These are phyloP conservation scores for Debaryomycetaceae sp. DNA, from an alignment of 1,139 yeast species.

Conservation along the genomic window DNA sequence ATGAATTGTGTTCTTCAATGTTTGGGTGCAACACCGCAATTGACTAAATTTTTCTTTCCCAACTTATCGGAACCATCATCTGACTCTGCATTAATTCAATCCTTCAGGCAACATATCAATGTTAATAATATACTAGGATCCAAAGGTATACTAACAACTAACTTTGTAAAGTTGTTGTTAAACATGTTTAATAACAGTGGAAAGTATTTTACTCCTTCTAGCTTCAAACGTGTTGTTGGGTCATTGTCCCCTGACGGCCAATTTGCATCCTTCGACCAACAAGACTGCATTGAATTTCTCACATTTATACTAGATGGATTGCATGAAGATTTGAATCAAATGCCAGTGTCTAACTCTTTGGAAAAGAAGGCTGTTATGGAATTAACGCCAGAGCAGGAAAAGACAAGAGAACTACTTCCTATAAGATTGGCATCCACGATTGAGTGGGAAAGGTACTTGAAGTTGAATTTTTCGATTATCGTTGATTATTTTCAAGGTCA, in stretches of 20 bases:
- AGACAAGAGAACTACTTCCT: constrained; percentile 67
- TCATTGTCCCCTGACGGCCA: constrained; percentile 57
- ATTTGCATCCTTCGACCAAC: constrained; percentile 79
- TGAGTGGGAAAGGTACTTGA: constrained; percentile 91
- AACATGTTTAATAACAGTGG: constrained; percentile 54
- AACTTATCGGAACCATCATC: constrained; percentile 18
- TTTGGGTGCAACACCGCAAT: constrained; percentile 47
- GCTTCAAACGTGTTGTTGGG: constrained; percentile 64
- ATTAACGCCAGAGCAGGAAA: constrained; percentile 73
- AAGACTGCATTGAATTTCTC: constrained; percentile 89
- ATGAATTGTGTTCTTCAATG: constrained; percentile 92
- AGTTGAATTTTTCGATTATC: constrained; percentile 78
- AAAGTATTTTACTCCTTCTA: constrained; percentile 49
- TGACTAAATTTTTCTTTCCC: constrained; percentile 40
- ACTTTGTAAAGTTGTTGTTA: constrained; percentile 63
- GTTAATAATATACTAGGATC: constrained; percentile 75
- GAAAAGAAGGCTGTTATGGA: constrained; percentile 42
- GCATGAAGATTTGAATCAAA: constrained; percentile 83
- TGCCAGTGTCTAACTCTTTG: constrained; percentile 28
- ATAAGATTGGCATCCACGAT: constrained; percentile 83
- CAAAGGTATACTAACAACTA: constrained; percentile 74
- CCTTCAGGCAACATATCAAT: constrained; percentile 72
- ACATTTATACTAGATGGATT: constrained; percentile 79
- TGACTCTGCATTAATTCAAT: constrained; percentile 13
- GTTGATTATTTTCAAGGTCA: constrained; percentile 92